phyloP scores from a whole-genome alignment of 805 yeast species.

The Lipomyces yamanashiensis region DNA sequence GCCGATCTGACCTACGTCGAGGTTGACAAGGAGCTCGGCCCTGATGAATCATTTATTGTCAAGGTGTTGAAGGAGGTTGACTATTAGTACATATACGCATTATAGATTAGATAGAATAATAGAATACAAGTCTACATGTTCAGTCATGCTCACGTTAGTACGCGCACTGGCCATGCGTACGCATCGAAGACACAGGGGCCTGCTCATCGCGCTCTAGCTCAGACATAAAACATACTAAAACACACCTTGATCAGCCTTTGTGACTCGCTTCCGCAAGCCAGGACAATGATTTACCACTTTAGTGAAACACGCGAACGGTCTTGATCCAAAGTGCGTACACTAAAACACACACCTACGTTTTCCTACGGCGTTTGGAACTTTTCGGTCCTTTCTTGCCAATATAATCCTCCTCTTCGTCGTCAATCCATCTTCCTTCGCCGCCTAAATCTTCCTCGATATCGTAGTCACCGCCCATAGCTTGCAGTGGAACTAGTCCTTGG shows the following conservation, averaged over 20 bases:
- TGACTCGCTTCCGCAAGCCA: no score
- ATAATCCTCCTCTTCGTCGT: slow-evolving; percentile 35
- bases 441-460: slow-evolving; percentile 36
- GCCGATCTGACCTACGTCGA: neutral
- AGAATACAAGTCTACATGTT: no score
- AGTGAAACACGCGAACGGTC: no score
- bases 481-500: slow-evolving; percentile 26
- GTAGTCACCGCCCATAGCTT: slow-evolving; percentile 32
- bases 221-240: no score
- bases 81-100: neutral
- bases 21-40: neutral
- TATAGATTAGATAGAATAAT: no score
- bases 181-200: no score
- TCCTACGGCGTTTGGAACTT: neutral
- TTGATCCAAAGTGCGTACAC: no score
- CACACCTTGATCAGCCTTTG: no score
- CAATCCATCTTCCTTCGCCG: slow-evolving; percentile 37
- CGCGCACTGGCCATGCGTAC: no score
- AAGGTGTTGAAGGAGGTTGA: neutral
- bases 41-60: neutral
- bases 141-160: no score
- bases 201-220: no score
- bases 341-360: neutral
- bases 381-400: slow-evolving; percentile 16
- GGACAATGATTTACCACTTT: no score